Evolutionary conservation across 2,329 filamentous ascomycete species (phyloP).

Genomic region (Mycocentrospora acerina): DNA sequence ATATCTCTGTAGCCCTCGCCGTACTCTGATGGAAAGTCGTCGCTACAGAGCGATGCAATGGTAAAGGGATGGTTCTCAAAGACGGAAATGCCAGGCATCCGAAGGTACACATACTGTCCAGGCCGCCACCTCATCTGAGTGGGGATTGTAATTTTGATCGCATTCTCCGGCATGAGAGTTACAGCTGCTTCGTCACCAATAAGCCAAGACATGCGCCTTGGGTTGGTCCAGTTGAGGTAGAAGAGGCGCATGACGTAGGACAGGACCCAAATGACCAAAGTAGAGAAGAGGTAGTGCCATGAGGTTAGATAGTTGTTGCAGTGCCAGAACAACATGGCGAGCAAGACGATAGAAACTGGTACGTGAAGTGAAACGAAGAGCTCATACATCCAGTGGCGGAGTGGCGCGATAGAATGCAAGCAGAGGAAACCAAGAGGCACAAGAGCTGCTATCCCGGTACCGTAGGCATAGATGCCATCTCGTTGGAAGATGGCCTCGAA

Average conservation of each 20-base stretch:
- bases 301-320: constrained; percentile 89
- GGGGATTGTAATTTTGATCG: constrained; percentile 93
- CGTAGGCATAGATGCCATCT: constrained; percentile 73
- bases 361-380: constrained; percentile 81
- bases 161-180: constrained; percentile 85
- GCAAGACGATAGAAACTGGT: constrained; percentile 75
- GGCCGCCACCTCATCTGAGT: constrained; percentile 92
- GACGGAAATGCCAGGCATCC: constrained; percentile 88
- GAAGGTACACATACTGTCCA: constrained; percentile 90
- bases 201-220: constrained; percentile 75
- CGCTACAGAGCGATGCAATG: constrained; percentile 86
- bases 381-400: constrained; percentile 80
- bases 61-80: constrained; percentile 97
- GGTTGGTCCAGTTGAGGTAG: constrained; percentile 87
- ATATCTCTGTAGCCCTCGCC: constrained; percentile 87
- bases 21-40: constrained; percentile 90
- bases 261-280: constrained; percentile 72
- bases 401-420: constrained; percentile 76
- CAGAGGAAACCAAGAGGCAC: constrained; percentile 82
- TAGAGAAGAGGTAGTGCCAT: constrained; percentile 85
- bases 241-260: constrained; percentile 76
- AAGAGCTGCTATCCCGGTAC: constrained; percentile 73
- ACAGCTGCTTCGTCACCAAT: constrained; percentile 91
- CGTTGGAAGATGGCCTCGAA: constrained; percentile 70
- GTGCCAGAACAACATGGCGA: constrained; percentile 92